Evolutionary conservation across 179 eudicot genomes (phyloP).

Genomic region (Gypsophila paniculata): DNA sequence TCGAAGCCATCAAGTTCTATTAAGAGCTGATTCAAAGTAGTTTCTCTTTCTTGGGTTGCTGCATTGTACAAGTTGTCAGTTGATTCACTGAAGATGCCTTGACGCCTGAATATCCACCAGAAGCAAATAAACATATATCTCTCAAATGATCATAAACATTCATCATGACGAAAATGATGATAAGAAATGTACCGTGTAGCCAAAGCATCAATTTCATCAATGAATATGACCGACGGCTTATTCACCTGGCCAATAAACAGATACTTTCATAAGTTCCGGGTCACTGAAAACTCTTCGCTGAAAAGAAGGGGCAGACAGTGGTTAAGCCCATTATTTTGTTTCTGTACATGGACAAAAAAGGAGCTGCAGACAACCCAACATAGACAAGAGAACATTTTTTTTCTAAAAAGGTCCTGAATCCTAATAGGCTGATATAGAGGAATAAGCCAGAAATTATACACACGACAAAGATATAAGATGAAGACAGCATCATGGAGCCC

Average conservation of each 20-base stretch:
- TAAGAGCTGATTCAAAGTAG: slow-evolving; percentile 88
- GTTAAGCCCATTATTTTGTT: not conserved
- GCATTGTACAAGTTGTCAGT: slow-evolving; percentile 63
- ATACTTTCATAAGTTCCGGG: not conserved
- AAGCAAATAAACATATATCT: not conserved
- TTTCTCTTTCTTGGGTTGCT: slow-evolving; percentile 90
- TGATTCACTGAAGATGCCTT: slow-evolving; percentile 59
- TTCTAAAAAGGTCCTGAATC: not conserved
- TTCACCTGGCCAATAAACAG: slow-evolving; percentile 56
- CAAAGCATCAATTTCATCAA: slow-evolving; percentile 94
- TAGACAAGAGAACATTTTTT: not conserved
- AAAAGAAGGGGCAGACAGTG: slow-evolving; percentile 1
- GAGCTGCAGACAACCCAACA: not conserved
- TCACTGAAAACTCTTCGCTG: not conserved
- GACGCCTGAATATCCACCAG: slow-evolving; percentile 55
- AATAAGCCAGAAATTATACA: not conserved
- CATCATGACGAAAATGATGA: not conserved
- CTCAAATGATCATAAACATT: not conserved
- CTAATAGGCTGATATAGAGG: not conserved
- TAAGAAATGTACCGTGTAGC: slow-evolving; percentile 57
- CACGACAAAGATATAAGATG: not conserved
- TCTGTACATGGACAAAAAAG: slow-evolving; percentile 6
- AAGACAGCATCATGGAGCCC: not conserved
- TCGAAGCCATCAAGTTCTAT: slow-evolving; percentile 96
- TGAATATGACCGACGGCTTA: slow-evolving; percentile 88